Evolutionary conservation across 805 yeast genomes (phyloP), one percentile per base, ranked within the genome.

Genomic region (Starmerella roubikii): DNA sequence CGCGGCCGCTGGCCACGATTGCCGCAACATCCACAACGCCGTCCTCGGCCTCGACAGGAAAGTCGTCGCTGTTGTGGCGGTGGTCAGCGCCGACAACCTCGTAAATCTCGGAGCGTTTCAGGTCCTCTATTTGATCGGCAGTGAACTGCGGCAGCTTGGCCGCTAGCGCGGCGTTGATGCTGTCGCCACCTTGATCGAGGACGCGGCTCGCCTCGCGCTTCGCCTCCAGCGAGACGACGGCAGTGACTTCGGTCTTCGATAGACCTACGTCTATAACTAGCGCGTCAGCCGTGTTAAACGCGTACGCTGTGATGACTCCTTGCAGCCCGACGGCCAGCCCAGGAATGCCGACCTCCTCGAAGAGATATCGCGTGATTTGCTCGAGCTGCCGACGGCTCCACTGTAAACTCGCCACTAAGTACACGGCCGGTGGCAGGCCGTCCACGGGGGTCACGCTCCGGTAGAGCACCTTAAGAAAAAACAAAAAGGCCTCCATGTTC

Each of bases 21-120:
- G 85, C 83, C 2, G 95, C 94, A 35, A 88, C 85, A 56, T 88
- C 94, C 28, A 84, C 67, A 3, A 76, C 73, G 38, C 84, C 93
- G 23, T 79, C 88, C 28, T 74, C 83, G 8, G 66, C 69, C 30
- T 55, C 56, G 4, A 64, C 67, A 13, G 56, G 59, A 10, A 7
- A 8, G 5, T 38, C 32, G 23, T 37, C 45, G 22, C 42, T 38
- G 28, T 25, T 32, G 15, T 16, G 37, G 17, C 78, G 76, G 49
- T 75, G 76, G 50, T 78, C 81, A 44, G 74, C 78, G 59, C 69
- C 72, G 47, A 85, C 66, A 7, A 83, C 79, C 62, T 88, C 96
- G 55, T 65, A 88, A 35, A 88, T 80, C 0, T 68, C 62, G 1
- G 93, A 79, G 42, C 57, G 65, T 56, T 88, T 88, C 57, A 88